Conservation (phyloP, 2,329 filamentous ascomycete species). For the Cladosporium sp. region DNA sequence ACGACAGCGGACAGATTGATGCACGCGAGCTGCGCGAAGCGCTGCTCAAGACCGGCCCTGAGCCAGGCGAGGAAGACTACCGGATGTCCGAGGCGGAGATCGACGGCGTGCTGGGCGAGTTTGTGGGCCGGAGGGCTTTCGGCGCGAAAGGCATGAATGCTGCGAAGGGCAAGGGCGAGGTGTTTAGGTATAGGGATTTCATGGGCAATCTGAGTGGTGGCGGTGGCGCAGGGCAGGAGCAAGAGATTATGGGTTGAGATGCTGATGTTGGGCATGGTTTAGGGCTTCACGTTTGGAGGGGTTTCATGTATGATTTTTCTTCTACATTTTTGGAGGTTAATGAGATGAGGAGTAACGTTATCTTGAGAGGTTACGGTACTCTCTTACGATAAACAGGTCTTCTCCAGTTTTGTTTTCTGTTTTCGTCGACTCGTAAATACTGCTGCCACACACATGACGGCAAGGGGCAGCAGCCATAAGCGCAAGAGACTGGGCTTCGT, state of each 20-base stretch:
- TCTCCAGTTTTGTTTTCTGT: too few species aligned
- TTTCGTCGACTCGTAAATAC: too few species aligned
- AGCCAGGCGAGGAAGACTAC: constrained; percentile 63
- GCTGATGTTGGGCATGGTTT: neutral
- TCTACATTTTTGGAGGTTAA: neutral
- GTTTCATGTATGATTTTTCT: neutral
- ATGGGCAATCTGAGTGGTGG: constrained; percentile 58
- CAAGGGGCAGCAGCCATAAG: too few species aligned
- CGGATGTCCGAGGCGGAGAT: constrained; percentile 72
- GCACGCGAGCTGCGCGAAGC: constrained; percentile 79
- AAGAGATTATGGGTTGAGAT: neutral
- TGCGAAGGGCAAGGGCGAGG: constrained; percentile 67
- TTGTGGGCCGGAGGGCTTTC: constrained; percentile 81
- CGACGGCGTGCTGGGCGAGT: constrained; percentile 83
- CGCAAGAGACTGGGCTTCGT: too few species aligned
- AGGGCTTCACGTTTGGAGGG: neutral
- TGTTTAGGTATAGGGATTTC: constrained; percentile 94
- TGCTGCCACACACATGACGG: too few species aligned
- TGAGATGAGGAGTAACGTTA: neutral
- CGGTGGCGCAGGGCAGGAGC: constrained; percentile 8
- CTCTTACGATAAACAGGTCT: neutral
- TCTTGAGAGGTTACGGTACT: neutral
- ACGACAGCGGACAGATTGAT: constrained; percentile 92
- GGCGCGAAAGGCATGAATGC: constrained; percentile 57
- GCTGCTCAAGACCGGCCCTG: constrained; percentile 77